Conservation (phyloP, 352 stramenopile genomes). For the Thalassiosira sp. region DNA sequence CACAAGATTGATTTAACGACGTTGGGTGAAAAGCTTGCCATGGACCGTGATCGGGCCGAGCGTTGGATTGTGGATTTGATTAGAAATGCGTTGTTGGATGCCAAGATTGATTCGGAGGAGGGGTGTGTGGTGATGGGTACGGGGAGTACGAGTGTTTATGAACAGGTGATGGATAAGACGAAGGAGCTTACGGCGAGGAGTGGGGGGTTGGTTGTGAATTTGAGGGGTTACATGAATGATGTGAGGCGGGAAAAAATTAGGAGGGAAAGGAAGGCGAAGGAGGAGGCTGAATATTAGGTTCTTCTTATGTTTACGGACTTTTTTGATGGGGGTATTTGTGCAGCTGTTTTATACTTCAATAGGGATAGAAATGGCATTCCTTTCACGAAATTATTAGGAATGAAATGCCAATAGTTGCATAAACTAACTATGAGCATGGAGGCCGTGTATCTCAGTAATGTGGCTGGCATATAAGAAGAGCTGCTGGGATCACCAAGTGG, state of each 20-base stretch:
- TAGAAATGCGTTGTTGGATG: slow-evolving; percentile 93
- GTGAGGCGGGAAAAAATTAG: slow-evolving; percentile 66
- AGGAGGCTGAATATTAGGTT: slow-evolving; percentile 32
- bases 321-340: too few species aligned
- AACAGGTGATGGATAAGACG: slow-evolving; percentile 97
- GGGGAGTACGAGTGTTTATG: slow-evolving; percentile 90
- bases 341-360: too few species aligned
- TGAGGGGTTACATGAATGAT: slow-evolving; percentile 74
- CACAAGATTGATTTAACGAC: slow-evolving; percentile 98
- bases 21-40: slow-evolving; percentile 94
- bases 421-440: too few species aligned
- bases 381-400: too few species aligned
- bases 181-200: slow-evolving; percentile 93
- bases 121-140: slow-evolving; percentile 97
- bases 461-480: too few species aligned
- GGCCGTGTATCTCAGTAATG: too few species aligned
- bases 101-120: slow-evolving; percentile 97
- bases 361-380: too few species aligned
- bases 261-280: slow-evolving; percentile 53
- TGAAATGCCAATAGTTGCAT: too few species aligned
- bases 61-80: slow-evolving; percentile 99
- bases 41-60: slow-evolving; percentile 95
- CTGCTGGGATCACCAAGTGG: too few species aligned
- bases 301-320: too few species aligned
- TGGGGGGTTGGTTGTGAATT: slow-evolving; percentile 79